These are phyloP conservation scores for Schwanniomyces pseudopolymorphus DNA, from an alignment of 805 yeast species.

Conservation along the genomic window DNA sequence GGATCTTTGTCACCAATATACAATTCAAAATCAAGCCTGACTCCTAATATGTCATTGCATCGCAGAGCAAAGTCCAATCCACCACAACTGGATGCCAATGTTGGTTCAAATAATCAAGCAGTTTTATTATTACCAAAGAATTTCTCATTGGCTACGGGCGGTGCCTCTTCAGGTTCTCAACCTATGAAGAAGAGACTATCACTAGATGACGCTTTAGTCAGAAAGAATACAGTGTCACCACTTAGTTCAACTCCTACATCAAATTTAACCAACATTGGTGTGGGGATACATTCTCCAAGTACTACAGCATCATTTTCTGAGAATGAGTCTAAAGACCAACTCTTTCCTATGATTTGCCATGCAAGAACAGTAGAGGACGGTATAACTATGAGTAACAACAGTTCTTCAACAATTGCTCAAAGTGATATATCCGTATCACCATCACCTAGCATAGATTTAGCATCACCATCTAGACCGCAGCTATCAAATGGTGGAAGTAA, in stretches of 20 bases:
- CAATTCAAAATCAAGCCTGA: slow-evolving; percentile 15
- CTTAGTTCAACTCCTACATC: slow-evolving; percentile 1
- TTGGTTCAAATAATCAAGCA: slow-evolving; percentile 27
- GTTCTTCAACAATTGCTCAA: not conserved
- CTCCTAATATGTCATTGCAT: slow-evolving; percentile 16
- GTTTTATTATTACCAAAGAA: slow-evolving; percentile 52
- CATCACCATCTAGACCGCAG: not conserved
- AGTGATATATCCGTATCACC: not conserved
- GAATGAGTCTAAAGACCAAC: not conserved
- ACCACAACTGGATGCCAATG: slow-evolving; percentile 17
- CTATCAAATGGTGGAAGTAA: not conserved
- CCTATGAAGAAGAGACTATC: slow-evolving; percentile 24
- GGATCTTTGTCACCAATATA: slow-evolving; percentile 26
- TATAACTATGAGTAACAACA: not conserved
- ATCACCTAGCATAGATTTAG: not conserved
- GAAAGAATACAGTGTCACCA: slow-evolving; percentile 3
- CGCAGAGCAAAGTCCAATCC: slow-evolving; percentile 37
- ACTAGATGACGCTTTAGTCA: slow-evolving; percentile 19
- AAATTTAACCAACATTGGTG: slow-evolving; percentile 19
- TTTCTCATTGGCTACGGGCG: slow-evolving; percentile 25
- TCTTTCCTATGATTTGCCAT: not conserved
- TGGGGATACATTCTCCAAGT: slow-evolving; percentile 7
- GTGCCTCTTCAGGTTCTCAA: slow-evolving; percentile 4
- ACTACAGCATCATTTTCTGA: not conserved
- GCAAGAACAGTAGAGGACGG: not conserved